phyloP scores from a whole-genome alignment of 768 basidiomycete genomes.

The Harrya chromipes region DNA sequence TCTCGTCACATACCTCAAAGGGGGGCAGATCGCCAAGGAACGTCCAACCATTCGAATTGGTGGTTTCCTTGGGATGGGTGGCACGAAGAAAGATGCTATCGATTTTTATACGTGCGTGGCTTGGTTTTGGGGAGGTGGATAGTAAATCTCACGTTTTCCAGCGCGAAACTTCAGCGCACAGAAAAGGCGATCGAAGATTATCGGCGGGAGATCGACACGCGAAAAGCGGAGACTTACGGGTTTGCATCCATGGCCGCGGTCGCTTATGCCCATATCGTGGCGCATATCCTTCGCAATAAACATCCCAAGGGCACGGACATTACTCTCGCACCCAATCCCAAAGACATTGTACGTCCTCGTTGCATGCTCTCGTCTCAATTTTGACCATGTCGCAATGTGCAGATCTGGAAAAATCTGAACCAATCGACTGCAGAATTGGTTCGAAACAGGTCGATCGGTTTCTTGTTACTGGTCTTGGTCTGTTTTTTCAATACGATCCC shows the following conservation, averaged over 20 bases:
- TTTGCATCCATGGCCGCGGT: conserved; percentile 90
- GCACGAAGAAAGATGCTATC: conserved; percentile 85
- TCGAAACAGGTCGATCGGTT: conserved; percentile 72
- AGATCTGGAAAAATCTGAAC: conserved; percentile 93
- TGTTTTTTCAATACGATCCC: conserved; percentile 97
- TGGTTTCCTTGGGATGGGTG: conserved; percentile 79
- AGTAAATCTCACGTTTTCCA: conserved; percentile 17
- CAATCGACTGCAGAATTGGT: conserved; percentile 62
- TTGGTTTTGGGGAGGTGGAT: not conserved
- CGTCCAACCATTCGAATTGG: conserved; percentile 81
- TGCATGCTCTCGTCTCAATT: not conserved
- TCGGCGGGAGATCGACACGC: conserved; percentile 66
- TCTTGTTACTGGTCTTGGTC: conserved; percentile 68
- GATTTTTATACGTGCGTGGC: conserved; percentile 82
- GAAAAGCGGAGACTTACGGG: conserved; percentile 85
- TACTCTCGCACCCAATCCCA: conserved; percentile 80
- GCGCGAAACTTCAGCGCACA: conserved; percentile 52
- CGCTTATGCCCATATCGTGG: conserved; percentile 85
- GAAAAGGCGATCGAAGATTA: conserved; percentile 73
- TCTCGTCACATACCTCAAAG: conserved; percentile 87
- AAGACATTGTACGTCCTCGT: conserved; percentile 64
- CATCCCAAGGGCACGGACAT: conserved; percentile 71
- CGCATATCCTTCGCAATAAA: conserved; percentile 64
- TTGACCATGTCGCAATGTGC: not conserved
- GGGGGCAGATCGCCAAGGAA: conserved; percentile 71